phyloP scores from a whole-genome alignment of 495 filamentous ascomycete genomes.

The Platismatia glauca region DNA sequence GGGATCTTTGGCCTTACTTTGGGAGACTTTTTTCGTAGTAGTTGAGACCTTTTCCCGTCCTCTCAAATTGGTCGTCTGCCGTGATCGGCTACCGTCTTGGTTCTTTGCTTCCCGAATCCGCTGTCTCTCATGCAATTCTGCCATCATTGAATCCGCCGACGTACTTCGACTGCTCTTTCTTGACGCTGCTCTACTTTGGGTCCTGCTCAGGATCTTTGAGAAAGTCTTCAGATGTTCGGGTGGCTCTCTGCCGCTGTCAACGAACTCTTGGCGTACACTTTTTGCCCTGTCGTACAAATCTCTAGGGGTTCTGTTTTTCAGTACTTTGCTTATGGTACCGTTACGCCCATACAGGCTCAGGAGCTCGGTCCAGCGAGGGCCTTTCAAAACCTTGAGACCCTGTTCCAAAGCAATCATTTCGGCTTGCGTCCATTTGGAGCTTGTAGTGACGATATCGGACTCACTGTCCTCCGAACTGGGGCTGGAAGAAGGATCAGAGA shows the following conservation, averaged over 20 bases:
- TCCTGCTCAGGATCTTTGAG: background rate
- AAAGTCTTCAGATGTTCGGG: conserved; percentile 1
- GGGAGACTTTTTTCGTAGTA: background rate
- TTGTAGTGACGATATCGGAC: background rate
- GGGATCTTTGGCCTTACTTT: background rate
- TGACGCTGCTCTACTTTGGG: background rate
- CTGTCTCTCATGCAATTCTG: background rate
- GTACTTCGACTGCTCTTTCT: background rate
- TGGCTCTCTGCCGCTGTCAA: conserved; percentile 2
- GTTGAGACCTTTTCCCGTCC: background rate
- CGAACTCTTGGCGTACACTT: conserved; percentile 12
- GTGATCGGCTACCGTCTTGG: background rate
- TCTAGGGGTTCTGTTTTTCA: conserved; percentile 4
- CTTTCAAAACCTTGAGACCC: conserved; percentile 5
- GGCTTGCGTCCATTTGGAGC: conserved; percentile 5
- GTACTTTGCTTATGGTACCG: conserved; percentile 5
- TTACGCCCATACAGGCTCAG: conserved; percentile 6
- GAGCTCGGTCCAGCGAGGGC: conserved; percentile 6
- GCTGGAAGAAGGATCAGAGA: background rate
- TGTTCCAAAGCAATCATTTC: conserved; percentile 12
- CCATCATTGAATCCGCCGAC: background rate
- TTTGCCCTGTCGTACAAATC: conserved; percentile 5
- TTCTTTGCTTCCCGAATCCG: background rate
- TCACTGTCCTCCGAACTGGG: background rate
- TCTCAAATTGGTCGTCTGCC: background rate